These are phyloP conservation scores for Xerocomus nothofagi DNA, from an alignment of 1,284 basidiomycete species.

Conservation along the genomic window DNA sequence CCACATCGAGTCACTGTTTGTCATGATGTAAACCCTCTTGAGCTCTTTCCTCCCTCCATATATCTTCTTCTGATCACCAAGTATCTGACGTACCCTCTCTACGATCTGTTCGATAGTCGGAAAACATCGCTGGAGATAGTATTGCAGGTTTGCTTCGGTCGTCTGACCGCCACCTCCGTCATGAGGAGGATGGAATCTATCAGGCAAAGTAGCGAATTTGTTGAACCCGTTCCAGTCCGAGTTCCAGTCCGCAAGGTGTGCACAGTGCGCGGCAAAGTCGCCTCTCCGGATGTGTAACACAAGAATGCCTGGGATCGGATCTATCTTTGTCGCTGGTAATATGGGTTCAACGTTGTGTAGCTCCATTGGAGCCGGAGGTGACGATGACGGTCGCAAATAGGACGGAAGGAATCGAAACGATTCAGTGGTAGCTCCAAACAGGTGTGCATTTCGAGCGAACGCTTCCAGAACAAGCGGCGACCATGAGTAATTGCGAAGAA, in stretches of 20 bases:
- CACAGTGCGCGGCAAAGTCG: slow-evolving; percentile 37
- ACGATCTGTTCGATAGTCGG: slow-evolving; percentile 50
- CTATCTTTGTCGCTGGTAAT: slow-evolving; percentile 18
- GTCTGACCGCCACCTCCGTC: slow-evolving; percentile 24
- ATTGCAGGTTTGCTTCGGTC: slow-evolving; percentile 29
- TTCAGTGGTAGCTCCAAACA: slow-evolving; percentile 28
- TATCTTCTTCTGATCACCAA: slow-evolving; percentile 23
- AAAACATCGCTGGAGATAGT: slow-evolving; percentile 48
- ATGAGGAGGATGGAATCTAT: slow-evolving; percentile 35
- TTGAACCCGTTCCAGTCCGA: slow-evolving; percentile 44
- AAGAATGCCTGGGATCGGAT: slow-evolving; percentile 34
- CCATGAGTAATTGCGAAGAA: slow-evolving; percentile 47
- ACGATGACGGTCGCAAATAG: slow-evolving; percentile 20
- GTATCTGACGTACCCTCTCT: slow-evolving; percentile 40
- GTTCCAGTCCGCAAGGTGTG: slow-evolving; percentile 32
- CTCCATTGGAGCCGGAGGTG: slow-evolving; percentile 5
- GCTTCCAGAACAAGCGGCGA: slow-evolving; percentile 45
- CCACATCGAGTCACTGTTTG: slow-evolving; percentile 41
- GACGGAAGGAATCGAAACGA: slow-evolving; percentile 26
- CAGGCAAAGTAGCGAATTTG: slow-evolving; percentile 41
- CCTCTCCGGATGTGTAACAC: slow-evolving; percentile 41
- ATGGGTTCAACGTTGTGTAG: slow-evolving; percentile 32
- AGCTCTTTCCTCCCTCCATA: slow-evolving; percentile 28
- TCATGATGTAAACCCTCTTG: slow-evolving; percentile 43
- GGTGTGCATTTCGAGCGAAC: slow-evolving; percentile 38